Percentiles rank a stretch among this genome's conserved stretches.
Evolutionary conservation across 2,329 filamentous ascomycete species (phyloP).

Genomic region (Botrytis tulipae): DNA sequence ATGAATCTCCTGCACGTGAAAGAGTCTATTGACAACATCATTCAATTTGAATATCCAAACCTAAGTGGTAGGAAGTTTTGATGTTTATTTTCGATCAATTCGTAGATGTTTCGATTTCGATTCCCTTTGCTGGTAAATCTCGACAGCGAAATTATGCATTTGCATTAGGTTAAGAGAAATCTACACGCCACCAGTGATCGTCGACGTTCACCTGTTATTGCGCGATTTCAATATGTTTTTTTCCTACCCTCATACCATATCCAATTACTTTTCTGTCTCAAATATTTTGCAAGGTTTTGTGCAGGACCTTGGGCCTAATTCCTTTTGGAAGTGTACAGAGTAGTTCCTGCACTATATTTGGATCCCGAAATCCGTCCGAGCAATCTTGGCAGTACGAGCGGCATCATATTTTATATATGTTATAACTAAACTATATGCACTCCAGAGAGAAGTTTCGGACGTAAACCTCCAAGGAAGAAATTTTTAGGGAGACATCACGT

Average conservation of each 20-base stretch:
- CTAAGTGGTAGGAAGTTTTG: background rate
- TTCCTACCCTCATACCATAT: background rate
- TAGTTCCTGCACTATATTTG: background rate
- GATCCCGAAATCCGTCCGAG: background rate
- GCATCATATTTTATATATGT: background rate
- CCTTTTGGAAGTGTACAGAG: background rate
- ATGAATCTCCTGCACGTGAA: background rate
- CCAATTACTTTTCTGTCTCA: background rate
- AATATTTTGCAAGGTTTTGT: background rate
- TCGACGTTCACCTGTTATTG: background rate
- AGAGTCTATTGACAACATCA: background rate
- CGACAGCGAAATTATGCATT: background rate
- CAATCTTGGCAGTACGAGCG: slow-evolving; percentile 1
- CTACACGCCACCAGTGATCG: background rate
- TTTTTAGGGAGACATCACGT: background rate
- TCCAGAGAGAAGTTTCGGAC: background rate
- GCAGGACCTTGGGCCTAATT: background rate
- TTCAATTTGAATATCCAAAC: background rate
- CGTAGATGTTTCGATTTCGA: background rate
- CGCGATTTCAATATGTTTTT: background rate
- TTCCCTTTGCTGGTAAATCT: background rate
- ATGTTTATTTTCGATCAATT: background rate
- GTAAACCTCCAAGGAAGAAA: background rate
- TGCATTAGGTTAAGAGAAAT: background rate
- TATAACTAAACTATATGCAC: too few relatives aligned